Percentiles rank a stretch among this genome's conserved stretches.
Evolutionary conservation across 768 basidiomycete genomes (phyloP).

Genomic region (Saitozyma sp.): DNA sequence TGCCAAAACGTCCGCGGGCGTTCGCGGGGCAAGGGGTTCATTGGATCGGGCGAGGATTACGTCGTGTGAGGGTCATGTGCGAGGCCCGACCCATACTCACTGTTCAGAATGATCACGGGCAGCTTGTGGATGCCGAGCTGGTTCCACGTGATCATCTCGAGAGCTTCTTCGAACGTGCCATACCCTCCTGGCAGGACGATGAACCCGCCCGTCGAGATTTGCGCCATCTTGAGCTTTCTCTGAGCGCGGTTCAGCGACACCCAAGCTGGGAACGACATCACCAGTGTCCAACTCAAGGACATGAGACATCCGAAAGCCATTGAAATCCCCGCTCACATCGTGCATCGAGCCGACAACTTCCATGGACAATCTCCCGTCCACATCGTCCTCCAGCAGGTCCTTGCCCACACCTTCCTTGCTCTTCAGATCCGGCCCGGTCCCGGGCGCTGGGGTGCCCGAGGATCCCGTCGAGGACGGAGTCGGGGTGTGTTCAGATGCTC

Average conservation of each 20-base stretch:
- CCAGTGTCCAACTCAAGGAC: too few relatives aligned
- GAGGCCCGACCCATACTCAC: slow-evolving; percentile 24
- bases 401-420: slow-evolving; percentile 54
- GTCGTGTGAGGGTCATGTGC: neutral
- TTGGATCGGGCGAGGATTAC: too few relatives aligned
- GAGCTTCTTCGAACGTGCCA: slow-evolving; percentile 94
- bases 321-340: slow-evolving; percentile 38
- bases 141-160: slow-evolving; percentile 94
- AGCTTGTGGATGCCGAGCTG: slow-evolving; percentile 61
- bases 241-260: slow-evolving; percentile 55
- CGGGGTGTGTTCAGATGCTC: slow-evolving; percentile 34
- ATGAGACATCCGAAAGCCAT: slow-evolving; percentile 5
- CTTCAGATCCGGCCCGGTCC: slow-evolving; percentile 58
- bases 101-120: slow-evolving; percentile 80
- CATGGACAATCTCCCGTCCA: slow-evolving; percentile 31
- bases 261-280: too few relatives aligned
- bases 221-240: slow-evolving; percentile 88
- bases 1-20: too few relatives aligned
- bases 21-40: too few relatives aligned
- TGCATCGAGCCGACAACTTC: slow-evolving; percentile 51
- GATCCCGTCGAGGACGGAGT: slow-evolving; percentile 10
- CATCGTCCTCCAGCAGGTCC: slow-evolving; percentile 36
- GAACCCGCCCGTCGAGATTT: slow-evolving; percentile 69
- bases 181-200: slow-evolving; percentile 89
- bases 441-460: neutral